phyloP scores from a whole-genome alignment of 2,329 filamentous ascomycete genomes.

The Diaporthe aspalathi region DNA sequence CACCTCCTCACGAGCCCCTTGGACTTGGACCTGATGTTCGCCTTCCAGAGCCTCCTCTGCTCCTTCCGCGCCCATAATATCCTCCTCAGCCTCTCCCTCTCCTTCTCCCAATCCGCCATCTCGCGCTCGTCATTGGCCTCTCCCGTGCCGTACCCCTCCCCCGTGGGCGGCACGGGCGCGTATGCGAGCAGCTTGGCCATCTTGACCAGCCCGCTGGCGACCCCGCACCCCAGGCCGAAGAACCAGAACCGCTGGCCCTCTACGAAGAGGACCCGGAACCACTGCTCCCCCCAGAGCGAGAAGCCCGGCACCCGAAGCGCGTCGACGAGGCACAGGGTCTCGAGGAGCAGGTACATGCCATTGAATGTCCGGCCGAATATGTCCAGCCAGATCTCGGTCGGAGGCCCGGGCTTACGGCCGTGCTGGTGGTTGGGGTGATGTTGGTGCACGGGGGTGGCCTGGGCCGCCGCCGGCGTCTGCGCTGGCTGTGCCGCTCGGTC shows the following conservation, averaged over 20 bases:
- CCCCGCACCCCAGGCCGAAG: constrained; percentile 66
- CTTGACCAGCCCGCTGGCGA: constrained; percentile 56
- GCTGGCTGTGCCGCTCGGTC: not conserved
- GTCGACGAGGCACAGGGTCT: constrained; percentile 72
- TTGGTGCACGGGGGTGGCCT: constrained; percentile 37
- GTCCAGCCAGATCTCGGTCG: constrained; percentile 60
- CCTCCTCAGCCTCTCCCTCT: constrained; percentile 51
- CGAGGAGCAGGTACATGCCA: constrained; percentile 75
- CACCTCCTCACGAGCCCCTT: constrained; percentile 58
- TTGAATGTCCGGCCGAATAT: constrained; percentile 68
- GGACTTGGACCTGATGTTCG: constrained; percentile 47
- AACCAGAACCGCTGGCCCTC: constrained; percentile 80
- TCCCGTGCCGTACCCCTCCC: constrained; percentile 46
- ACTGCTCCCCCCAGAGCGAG: constrained; percentile 63
- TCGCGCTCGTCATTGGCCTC: constrained; percentile 41
- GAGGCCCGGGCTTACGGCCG: constrained; percentile 38
- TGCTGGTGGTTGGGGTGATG: constrained; percentile 35
- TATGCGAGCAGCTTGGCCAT: constrained; percentile 53
- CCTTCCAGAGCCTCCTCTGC: constrained; percentile 48
- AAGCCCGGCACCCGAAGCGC: constrained; percentile 56
- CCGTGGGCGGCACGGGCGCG: constrained; percentile 49
- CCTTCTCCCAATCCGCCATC: constrained; percentile 43
- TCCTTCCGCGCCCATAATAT: constrained; percentile 50
- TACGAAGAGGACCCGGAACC: constrained; percentile 59
- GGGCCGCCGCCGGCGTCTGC: constrained; percentile 45